Base-by-base conservation (phyloP, 768 basidiomycete species). In the Piloderma croceum region DNA sequence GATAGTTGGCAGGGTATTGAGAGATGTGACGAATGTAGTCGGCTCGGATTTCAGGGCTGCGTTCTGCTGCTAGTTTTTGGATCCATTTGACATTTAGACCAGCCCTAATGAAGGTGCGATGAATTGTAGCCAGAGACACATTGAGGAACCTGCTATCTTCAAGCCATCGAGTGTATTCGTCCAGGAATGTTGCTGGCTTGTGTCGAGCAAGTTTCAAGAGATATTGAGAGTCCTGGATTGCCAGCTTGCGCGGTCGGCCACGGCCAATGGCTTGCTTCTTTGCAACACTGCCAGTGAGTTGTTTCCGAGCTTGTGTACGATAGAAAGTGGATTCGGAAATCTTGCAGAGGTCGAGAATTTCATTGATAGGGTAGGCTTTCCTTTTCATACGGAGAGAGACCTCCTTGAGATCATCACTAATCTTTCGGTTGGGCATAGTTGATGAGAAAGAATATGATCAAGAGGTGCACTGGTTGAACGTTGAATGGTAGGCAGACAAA, bases 401-500 rank as follows among this genome's bases (percentile, higher is more conserved):
- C 21, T 41, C 38, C 31, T 52, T 52, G 24, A 52, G 43, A 23
- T 52, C 49, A 21, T 41, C 21, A 20, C 51, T 52, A 24, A 52
- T 52, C 9, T 50, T 31, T 6, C 23, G 29, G 31, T 37, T 38
- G 36, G 32, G 40, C 51, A 52, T 52, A 18, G 32, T 24, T 31
- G 36, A 7, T 5, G 11, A 1, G 39, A 34, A 36, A 31, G 43
- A 1, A n/a, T n/a, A n/a, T n/a, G n/a, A n/a, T n/a, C n/a, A n/a
- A n/a, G n/a, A n/a, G n/a, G n/a, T n/a, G n/a, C n/a, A n/a, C n/a
- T n/a, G n/a, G n/a, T n/a, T n/a, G n/a, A n/a, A n/a, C n/a, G n/a
- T n/a, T n/a, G n/a, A n/a, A n/a, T n/a, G n/a, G n/a, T n/a, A n/a
- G n/a, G n/a, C n/a, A n/a, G n/a, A n/a, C n/a, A n/a, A n/a, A n/a